Evolutionary conservation across 352 stramenopile genomes (phyloP).

Genomic region (Globisporangium paddicum): DNA sequence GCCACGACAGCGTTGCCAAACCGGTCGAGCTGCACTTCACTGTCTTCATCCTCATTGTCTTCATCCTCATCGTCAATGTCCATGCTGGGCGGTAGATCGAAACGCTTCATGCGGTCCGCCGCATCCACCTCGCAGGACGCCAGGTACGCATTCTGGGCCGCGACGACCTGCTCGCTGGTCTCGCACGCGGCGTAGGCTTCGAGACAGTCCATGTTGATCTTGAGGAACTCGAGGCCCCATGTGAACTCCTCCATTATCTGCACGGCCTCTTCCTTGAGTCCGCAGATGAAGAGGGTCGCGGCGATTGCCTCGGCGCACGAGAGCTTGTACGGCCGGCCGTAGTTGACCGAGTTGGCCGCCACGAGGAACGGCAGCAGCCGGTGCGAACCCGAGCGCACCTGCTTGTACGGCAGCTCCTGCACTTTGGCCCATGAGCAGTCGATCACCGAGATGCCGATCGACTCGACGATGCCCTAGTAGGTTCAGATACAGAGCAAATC

Average conservation of each 20-base stretch:
- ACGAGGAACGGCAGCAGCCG: conserved; percentile 97
- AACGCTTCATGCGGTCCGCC: conserved; percentile 38
- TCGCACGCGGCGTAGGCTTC: conserved; percentile 78
- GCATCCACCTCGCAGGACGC: conserved; percentile 60
- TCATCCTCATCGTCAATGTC: conserved; percentile 41
- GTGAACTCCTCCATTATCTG: conserved; percentile 93
- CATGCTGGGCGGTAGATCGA: conserved; percentile 58
- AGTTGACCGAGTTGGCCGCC: conserved; percentile 99
- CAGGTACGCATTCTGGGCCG: conserved; percentile 69
- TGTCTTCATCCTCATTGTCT: conserved; percentile 23
- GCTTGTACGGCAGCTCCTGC: conserved; percentile 93
- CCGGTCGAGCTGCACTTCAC: conserved; percentile 14
- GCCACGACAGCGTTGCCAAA: conserved; percentile 7
- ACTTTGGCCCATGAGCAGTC: conserved; percentile 98
- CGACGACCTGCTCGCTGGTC: conserved; percentile 68
- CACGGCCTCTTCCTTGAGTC: conserved; percentile 84
- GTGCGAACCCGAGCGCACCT: conserved; percentile 93
- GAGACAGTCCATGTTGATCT: conserved; percentile 93
- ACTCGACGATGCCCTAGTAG: conserved; percentile 64
- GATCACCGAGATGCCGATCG: conserved; percentile 92
- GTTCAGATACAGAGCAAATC: background rate
- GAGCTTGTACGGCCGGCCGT: conserved; percentile 95
- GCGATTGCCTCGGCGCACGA: conserved; percentile 97
- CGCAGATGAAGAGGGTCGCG: conserved; percentile 97
- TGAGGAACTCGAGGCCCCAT: conserved; percentile 92